Evolutionary conservation across 2,329 filamentous ascomycete species (phyloP).

Genomic region (Colletotrichum brevisporum): DNA sequence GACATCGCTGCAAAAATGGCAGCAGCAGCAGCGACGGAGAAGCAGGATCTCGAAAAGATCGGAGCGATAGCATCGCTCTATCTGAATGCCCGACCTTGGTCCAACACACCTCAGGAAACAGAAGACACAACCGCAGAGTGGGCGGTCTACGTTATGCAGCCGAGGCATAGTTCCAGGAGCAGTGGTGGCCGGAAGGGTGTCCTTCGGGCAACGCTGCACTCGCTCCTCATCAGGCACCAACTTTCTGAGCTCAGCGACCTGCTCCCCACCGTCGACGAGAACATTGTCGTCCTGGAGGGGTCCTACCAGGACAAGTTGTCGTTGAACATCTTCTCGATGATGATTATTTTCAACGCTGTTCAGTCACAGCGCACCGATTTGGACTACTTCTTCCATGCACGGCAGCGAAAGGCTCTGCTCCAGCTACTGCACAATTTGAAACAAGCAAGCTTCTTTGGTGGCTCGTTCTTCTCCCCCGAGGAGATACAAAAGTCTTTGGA

Average conservation of each 20-base stretch:
- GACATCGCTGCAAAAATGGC: background rate
- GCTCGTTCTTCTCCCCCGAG: constrained; percentile 77
- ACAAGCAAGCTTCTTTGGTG: constrained; percentile 87
- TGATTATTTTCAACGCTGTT: constrained; percentile 87
- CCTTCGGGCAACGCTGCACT: constrained; percentile 79
- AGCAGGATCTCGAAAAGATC: constrained; percentile 75
- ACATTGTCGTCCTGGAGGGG: constrained; percentile 80
- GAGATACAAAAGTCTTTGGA: constrained; percentile 77
- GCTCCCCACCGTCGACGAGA: constrained; percentile 81
- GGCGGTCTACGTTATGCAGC: constrained; percentile 78
- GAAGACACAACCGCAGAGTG: constrained; percentile 76
- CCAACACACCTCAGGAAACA: constrained; percentile 67
- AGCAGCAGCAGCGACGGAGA: constrained; percentile 54
- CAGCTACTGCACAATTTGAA: constrained; percentile 83
- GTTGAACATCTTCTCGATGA: constrained; percentile 87
- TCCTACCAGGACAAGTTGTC: constrained; percentile 88
- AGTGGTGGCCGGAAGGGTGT: constrained; percentile 73
- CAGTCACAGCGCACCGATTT: constrained; percentile 87
- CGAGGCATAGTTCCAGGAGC: constrained; percentile 63
- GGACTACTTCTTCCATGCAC: constrained; percentile 91
- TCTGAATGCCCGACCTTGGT: constrained; percentile 84
- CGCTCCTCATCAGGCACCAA: constrained; percentile 85
- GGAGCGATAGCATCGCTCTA: constrained; percentile 78
- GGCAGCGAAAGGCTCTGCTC: constrained; percentile 76
- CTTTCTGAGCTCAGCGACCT: constrained; percentile 77